A percentile compares a stretch with the other conserved stretches of the same genome.
These are phyloP conservation scores for Fusarium pseudograminearum DNA, from an alignment of 2,329 filamentous ascomycete species.

Conservation along the genomic window DNA sequence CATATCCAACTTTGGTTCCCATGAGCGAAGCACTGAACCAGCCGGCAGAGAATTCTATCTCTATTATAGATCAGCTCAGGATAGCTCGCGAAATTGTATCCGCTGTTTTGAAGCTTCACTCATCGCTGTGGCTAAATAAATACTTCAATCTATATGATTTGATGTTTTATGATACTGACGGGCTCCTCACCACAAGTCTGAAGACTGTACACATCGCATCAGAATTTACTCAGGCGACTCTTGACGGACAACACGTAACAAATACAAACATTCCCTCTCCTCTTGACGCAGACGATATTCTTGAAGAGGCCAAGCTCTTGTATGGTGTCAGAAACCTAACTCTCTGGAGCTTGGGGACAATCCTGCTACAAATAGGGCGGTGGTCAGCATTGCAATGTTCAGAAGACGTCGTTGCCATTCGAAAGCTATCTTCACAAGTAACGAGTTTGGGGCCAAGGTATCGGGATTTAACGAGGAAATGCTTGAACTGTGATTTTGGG, in stretches of 20 bases:
- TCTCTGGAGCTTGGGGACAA: neutral
- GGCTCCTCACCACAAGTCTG: neutral
- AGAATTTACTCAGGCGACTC: neutral
- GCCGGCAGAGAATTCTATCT: neutral
- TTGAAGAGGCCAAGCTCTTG: neutral
- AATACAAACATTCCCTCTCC: neutral
- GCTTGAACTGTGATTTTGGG: neutral
- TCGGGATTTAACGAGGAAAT: neutral
- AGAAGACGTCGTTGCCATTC: neutral
- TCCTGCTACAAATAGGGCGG: neutral
- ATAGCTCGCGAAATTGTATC: neutral
- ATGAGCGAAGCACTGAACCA: neutral
- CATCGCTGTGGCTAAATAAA: neutral
- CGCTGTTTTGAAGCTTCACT: neutral
- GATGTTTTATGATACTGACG: neutral
- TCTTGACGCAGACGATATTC: neutral
- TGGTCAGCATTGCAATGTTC: neutral
- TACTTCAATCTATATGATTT: neutral
- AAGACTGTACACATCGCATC: neutral
- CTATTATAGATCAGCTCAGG: neutral
- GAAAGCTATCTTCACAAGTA: neutral
- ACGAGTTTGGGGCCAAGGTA: neutral
- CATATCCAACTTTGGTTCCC: neutral
- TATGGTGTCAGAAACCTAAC: neutral
- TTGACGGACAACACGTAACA: neutral